Evolutionary conservation across 1,284 basidiomycete species (phyloP).

Genomic region (Leccinum griseonigrum): DNA sequence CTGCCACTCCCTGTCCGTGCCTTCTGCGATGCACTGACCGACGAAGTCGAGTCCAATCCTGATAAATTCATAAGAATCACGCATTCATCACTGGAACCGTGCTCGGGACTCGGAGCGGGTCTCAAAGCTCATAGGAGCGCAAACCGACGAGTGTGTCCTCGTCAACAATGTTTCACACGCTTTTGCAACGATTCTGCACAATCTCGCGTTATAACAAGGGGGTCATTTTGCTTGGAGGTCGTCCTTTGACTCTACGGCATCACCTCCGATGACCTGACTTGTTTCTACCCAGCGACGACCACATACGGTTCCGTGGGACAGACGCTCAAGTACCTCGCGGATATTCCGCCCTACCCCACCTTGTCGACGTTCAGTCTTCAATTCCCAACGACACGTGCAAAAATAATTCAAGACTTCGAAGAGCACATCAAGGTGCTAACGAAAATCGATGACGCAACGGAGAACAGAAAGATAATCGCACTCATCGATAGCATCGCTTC

Average conservation of each 20-base stretch:
- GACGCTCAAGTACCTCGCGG: slow-evolving; percentile 59
- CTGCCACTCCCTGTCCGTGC: slow-evolving; percentile 58
- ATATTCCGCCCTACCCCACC: slow-evolving; percentile 52
- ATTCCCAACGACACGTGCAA: slow-evolving; percentile 64
- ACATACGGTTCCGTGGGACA: slow-evolving; percentile 64
- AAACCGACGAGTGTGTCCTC: slow-evolving; percentile 63
- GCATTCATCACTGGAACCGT: slow-evolving; percentile 30
- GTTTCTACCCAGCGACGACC: slow-evolving; percentile 48
- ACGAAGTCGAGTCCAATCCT: slow-evolving; percentile 56
- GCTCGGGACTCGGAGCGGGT: slow-evolving; percentile 51
- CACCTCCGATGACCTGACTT: neutral
- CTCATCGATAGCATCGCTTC: slow-evolving; percentile 76
- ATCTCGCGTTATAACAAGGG: slow-evolving; percentile 50
- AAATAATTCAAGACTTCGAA: slow-evolving; percentile 57
- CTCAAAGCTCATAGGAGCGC: slow-evolving; percentile 59
- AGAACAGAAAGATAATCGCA: slow-evolving; percentile 55
- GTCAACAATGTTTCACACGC: slow-evolving; percentile 68
- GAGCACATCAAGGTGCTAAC: slow-evolving; percentile 36
- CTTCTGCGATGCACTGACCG: slow-evolving; percentile 44
- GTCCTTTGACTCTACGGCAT: neutral
- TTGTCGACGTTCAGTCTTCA: slow-evolving; percentile 49
- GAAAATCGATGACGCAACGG: slow-evolving; percentile 19
- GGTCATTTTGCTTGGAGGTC: slow-evolving; percentile 45
- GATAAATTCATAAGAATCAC: slow-evolving; percentile 59
- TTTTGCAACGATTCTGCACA: slow-evolving; percentile 63